phyloP scores from a whole-genome alignment of 1,284 basidiomycete genomes.

The Marasmius fiardii region DNA sequence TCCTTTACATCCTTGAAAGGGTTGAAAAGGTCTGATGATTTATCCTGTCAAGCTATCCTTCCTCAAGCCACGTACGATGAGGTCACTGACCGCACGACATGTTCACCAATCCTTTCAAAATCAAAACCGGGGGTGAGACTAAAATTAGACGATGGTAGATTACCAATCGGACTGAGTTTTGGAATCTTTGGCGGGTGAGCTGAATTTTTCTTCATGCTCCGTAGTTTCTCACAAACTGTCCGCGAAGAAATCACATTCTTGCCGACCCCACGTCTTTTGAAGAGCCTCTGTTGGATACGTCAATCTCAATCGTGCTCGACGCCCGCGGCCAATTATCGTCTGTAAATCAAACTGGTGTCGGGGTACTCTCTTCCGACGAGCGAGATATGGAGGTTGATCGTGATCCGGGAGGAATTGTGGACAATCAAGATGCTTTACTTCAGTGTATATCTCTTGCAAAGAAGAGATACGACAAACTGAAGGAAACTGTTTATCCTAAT shows the following conservation, averaged over 20 bases:
- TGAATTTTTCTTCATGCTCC: constrained; percentile 1
- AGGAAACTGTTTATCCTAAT: constrained; percentile 21
- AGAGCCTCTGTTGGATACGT: constrained; percentile 76
- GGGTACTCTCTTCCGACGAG: constrained; percentile 22
- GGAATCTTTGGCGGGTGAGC: constrained; percentile 81
- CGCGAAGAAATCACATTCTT: constrained; percentile 59
- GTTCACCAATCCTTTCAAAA: constrained; percentile 50
- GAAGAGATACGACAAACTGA: constrained; percentile 31
- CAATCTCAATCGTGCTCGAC: constrained; percentile 64
- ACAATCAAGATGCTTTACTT: constrained; percentile 33
- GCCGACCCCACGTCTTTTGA: constrained; percentile 90
- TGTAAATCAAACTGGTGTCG: constrained; percentile 53
- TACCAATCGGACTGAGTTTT: constrained; percentile 68
- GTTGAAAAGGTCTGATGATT: not conserved
- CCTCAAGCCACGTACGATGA: constrained; percentile 75
- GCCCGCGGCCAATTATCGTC: constrained; percentile 50
- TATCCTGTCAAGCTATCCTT: constrained; percentile 52
- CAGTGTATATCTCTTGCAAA: constrained; percentile 47
- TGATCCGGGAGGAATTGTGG: constrained; percentile 13
- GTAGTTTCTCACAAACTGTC: not conserved
- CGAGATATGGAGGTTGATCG: constrained; percentile 22
- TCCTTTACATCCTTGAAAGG: not conserved
- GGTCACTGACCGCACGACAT: constrained; percentile 64
- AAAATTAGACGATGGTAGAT: constrained; percentile 4
- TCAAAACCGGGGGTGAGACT: constrained; percentile 41